Evolutionary conservation across 2,329 filamentous ascomycete species (phyloP), one percentile per base, ranked within the genome.

Genomic region (Chaetomiaceae sp.): DNA sequence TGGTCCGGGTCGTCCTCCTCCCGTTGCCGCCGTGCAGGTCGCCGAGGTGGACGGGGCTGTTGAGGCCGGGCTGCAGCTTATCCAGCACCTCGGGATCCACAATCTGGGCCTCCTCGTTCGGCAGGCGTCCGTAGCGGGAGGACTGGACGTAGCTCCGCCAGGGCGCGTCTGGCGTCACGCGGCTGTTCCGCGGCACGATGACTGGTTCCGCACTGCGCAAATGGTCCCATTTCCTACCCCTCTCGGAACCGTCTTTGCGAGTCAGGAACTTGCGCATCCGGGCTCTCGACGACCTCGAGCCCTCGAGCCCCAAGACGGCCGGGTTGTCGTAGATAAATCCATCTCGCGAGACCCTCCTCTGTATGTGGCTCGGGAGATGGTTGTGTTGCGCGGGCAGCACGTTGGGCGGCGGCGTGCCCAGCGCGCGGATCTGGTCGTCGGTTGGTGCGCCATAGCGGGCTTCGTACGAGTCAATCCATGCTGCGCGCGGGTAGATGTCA

Each of bases 141-240:
- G 79, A 79, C 23, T 70, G 69, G 20, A 82, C 66, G 59, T 80
- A 82, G 44, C 74, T 71, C 10, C 68, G 67, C 79, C 79, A 83
- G 23, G 70, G 69, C 19, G 71, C 63, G 50, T 70, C 68, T 12
- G 74, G 66, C 37, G 71, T 69, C 4, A 69, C 62, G 12, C 72
- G 69, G 50, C 67, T 66, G 55, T 76, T 73, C 35, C 71, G 70
- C 20, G 77, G 69, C 42, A 82, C 75, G 55, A 83, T 81, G 55
- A 82, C 78, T 4, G 79, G 79, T 53, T 82, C 79, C 30, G 75
- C 71, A 3, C 77, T 76, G 46, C 79, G 76, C 45, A 82, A 63
- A 59, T 83, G 78, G 59, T 83, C 79, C 78, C 79, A 82, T 66
- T 75, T 75, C 53, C 77, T 72, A 3, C 78, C 78, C 41, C 63